Evolutionary conservation across 1,284 basidiomycete species (phyloP).

Genomic region (Puccinia hordei): DNA sequence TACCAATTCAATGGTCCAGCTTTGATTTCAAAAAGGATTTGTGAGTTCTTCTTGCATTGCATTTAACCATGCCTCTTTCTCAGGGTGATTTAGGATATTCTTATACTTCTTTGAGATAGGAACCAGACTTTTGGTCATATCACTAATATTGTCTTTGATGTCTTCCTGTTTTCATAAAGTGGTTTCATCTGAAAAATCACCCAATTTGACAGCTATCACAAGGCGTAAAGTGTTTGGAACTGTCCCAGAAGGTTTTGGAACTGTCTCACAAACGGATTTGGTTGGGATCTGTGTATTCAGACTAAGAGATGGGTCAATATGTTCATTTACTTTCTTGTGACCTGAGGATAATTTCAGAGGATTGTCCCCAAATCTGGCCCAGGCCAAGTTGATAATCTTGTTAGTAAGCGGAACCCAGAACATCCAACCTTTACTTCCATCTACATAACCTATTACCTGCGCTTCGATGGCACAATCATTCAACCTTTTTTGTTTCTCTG

Average conservation of each 20-base stretch:
- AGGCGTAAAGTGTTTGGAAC: background rate
- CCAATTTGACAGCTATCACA: background rate
- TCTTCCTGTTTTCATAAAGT: background rate
- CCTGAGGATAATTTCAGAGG: background rate
- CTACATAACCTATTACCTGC: slow-evolving; percentile 13
- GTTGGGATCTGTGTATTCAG: too few relatives aligned
- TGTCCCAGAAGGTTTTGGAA: too few relatives aligned
- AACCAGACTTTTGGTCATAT: background rate
- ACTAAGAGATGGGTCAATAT: background rate
- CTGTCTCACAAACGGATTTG: too few relatives aligned
- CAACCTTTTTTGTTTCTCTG: background rate
- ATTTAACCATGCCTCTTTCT: background rate
- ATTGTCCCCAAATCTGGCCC: slow-evolving; percentile 11
- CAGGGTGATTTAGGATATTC: slow-evolving; percentile 13
- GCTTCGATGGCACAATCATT: slow-evolving; percentile 7
- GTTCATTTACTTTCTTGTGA: background rate
- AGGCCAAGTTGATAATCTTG: background rate
- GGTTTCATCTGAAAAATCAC: background rate
- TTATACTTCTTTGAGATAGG: background rate
- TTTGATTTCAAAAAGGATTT: background rate
- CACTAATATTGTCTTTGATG: background rate
- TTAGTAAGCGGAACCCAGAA: slow-evolving; percentile 6
- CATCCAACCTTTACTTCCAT: slow-evolving; percentile 22
- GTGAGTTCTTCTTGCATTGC: slow-evolving; percentile 20
- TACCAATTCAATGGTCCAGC: background rate